These are phyloP conservation scores for Trichoderma sp. DNA, from an alignment of 2,329 filamentous ascomycete species.

Conservation along the genomic window DNA sequence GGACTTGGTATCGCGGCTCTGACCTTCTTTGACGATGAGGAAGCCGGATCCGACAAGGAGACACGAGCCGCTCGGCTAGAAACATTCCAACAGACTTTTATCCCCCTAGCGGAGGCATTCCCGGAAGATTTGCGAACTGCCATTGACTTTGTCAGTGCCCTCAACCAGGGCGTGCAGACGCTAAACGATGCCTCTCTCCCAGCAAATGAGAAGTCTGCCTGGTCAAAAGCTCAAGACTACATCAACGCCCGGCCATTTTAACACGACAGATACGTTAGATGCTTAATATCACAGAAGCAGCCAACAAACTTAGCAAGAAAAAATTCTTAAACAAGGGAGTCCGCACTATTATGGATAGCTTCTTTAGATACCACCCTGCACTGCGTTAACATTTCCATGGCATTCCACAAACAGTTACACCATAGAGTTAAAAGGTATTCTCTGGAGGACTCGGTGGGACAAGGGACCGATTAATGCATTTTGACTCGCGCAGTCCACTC, in stretches of 20 bases:
- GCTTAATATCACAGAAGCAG: not conserved
- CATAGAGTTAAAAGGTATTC: slow-evolving; percentile 15
- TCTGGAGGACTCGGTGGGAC: slow-evolving; percentile 1
- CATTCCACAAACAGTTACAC: slow-evolving; percentile 7
- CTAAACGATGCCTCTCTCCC: slow-evolving; percentile 51
- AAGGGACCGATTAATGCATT: not conserved
- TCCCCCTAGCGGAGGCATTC: slow-evolving; percentile 61
- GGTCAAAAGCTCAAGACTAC: slow-evolving; percentile 58
- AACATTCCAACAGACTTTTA: slow-evolving; percentile 53
- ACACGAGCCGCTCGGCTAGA: slow-evolving; percentile 46
- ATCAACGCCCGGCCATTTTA: slow-evolving; percentile 48
- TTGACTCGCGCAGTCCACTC: not conserved
- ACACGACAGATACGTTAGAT: slow-evolving; percentile 1
- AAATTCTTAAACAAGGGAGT: not conserved
- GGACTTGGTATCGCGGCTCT: slow-evolving; percentile 78
- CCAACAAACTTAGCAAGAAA: not conserved
- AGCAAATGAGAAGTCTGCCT: slow-evolving; percentile 49
- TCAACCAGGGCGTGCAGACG: slow-evolving; percentile 59
- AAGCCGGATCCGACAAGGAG: slow-evolving; percentile 55
- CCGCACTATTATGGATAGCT: slow-evolving; percentile 19
- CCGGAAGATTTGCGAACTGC: slow-evolving; percentile 61
- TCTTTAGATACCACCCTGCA: slow-evolving; percentile 21
- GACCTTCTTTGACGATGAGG: slow-evolving; percentile 74
- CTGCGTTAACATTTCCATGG: slow-evolving; percentile 10
- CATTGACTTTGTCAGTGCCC: slow-evolving; percentile 58